Conservation (phyloP, 805 yeast genomes). For the Candida ovalis region DNA sequence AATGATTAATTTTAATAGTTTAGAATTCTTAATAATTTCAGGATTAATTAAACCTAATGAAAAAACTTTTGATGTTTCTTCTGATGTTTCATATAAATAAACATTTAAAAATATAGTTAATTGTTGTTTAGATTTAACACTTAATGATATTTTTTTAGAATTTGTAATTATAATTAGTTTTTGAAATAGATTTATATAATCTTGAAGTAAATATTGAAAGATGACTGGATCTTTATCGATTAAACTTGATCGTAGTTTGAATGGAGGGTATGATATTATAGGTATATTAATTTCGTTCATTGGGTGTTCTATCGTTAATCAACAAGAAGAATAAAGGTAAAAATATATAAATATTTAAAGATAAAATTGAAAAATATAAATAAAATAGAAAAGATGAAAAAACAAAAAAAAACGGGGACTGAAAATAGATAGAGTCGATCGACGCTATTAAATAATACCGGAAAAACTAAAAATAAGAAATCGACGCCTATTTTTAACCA, state of each 20-base stretch:
- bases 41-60: conserved; percentile 72
- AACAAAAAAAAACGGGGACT: too few relatives aligned
- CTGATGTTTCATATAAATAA: conserved; percentile 57
- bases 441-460: too few relatives aligned
- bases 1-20: conserved; percentile 43
- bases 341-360: too few relatives aligned
- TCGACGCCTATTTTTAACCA: too few relatives aligned
- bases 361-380: not conserved
- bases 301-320: not conserved
- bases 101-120: conserved; percentile 52
- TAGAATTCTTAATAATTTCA: conserved; percentile 55
- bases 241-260: conserved; percentile 67
- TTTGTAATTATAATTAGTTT: conserved; percentile 35
- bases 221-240: conserved; percentile 82
- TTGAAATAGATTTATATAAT: conserved; percentile 52
- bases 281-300: conserved; percentile 39
- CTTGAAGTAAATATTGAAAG: conserved; percentile 70
- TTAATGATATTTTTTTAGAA: conserved; percentile 33
- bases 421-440: too few relatives aligned
- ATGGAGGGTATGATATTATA: conserved; percentile 70
- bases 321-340: not conserved
- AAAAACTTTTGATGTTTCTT: conserved; percentile 56
- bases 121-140: conserved; percentile 56
- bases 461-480: too few relatives aligned
- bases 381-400: too few relatives aligned